phyloP scores from a whole-genome alignment of 2,329 filamentous ascomycete species.

The Aspergillus sp. region DNA sequence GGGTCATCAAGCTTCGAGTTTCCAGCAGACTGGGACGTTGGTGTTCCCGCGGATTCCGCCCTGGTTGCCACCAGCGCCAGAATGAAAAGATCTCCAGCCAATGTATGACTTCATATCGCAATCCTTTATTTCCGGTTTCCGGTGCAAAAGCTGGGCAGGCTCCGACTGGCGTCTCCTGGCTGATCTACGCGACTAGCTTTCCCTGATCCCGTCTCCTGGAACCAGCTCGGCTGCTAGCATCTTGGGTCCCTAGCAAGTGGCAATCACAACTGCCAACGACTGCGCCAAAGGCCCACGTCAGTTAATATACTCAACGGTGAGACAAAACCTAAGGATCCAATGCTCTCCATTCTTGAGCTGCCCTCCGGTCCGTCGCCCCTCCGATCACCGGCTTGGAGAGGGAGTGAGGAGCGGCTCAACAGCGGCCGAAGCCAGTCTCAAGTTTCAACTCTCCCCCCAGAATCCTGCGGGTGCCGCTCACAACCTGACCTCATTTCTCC shows the following conservation, averaged over 20 bases:
- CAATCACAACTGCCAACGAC: background rate
- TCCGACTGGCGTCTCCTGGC: constrained; percentile 3
- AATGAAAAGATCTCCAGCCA: background rate
- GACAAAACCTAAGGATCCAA: background rate
- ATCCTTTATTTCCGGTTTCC: background rate
- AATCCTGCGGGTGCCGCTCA: background rate
- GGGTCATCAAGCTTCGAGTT: background rate
- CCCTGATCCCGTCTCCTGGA: constrained; percentile 21
- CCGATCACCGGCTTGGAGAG: background rate
- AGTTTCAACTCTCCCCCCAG: background rate
- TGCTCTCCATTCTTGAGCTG: background rate
- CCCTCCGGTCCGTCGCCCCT: background rate
- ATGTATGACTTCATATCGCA: background rate
- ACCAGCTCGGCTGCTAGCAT: constrained; percentile 16
- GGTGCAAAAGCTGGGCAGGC: background rate
- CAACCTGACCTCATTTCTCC: background rate
- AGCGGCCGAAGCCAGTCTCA: too few relatives aligned
- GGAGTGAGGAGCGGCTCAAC: too few relatives aligned
- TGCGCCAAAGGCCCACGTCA: background rate
- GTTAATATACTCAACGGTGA: background rate
- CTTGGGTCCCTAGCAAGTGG: background rate
- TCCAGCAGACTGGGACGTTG: background rate
- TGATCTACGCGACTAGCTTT: constrained; percentile 17
- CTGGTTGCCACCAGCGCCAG: background rate
- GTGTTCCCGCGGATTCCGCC: too few relatives aligned